phyloP scores from a whole-genome alignment of 768 basidiomycete genomes.

The Lentinula raphanica region DNA sequence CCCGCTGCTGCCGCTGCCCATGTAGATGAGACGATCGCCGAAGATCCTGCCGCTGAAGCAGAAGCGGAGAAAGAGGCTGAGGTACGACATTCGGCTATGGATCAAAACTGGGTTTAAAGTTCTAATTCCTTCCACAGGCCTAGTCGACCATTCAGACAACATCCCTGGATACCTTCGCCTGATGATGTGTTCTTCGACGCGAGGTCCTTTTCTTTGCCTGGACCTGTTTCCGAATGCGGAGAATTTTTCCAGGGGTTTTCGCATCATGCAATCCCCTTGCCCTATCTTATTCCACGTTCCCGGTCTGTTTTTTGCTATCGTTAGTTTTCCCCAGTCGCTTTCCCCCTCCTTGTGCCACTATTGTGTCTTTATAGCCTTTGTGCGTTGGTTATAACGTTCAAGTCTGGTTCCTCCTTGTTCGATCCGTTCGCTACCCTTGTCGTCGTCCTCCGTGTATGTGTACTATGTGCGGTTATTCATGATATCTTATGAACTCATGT shows the following conservation, averaged over 20 bases:
- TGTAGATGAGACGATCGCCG: slow-evolving; percentile 33
- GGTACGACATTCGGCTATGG: no score
- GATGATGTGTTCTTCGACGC: neutral
- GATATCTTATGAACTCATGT: neutral
- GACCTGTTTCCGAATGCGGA: no score
- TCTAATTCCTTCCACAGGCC: neutral
- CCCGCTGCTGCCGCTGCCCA: slow-evolving; percentile 23
- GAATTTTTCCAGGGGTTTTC: no score
- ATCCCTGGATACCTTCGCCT: neutral
- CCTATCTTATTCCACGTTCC: slow-evolving; percentile 5
- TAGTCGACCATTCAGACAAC: neutral
- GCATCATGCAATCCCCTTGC: neutral
- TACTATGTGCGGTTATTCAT: slow-evolving; percentile 3
- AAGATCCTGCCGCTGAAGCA: slow-evolving; percentile 32
- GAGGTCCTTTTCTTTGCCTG: no score
- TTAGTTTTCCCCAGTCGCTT: neutral
- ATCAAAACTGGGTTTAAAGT: no score
- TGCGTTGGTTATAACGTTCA: neutral
- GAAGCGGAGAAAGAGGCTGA: slow-evolving; percentile 9
- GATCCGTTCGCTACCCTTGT: neutral
- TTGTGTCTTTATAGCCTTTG: neutral
- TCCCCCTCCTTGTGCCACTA: neutral
- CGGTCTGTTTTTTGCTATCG: slow-evolving; percentile 3
- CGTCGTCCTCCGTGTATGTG: neutral
- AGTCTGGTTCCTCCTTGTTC: neutral